A percentile compares a stretch with the other conserved stretches of the same genome.
Evolutionary conservation across 768 basidiomycete genomes (phyloP).

Genomic region (Glaciozyma antarctica): DNA sequence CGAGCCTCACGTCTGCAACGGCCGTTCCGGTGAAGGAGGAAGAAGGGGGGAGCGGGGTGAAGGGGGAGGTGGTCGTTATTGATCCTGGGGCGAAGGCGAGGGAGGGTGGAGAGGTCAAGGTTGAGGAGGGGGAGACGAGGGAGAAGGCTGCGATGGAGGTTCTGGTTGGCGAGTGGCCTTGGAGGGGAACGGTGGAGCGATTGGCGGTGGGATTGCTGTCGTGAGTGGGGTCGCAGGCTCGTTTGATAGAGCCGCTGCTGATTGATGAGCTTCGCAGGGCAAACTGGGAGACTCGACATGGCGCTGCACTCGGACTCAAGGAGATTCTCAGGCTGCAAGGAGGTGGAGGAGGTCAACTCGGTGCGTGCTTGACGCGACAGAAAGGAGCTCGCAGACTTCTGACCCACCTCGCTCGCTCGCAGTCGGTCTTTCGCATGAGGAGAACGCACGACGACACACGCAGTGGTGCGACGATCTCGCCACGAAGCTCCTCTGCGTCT

Average conservation of each 20-base stretch:
- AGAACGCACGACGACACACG: slow-evolving; percentile 63
- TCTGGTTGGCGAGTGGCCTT: slow-evolving; percentile 65
- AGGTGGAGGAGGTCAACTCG: slow-evolving; percentile 56
- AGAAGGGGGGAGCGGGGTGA: slow-evolving; percentile 39
- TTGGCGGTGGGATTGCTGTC: slow-evolving; percentile 49
- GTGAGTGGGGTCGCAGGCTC: slow-evolving; percentile 50
- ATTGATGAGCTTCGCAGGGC: slow-evolving; percentile 45
- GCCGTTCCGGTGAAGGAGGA: background rate
- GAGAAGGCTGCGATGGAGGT: slow-evolving; percentile 56
- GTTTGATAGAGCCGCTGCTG: background rate
- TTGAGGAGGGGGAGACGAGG: background rate
- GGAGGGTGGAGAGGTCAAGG: slow-evolving; percentile 59
- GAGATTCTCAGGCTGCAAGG: slow-evolving; percentile 81
- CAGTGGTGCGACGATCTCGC: slow-evolving; percentile 84
- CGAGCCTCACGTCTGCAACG: background rate
- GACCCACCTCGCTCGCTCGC: background rate
- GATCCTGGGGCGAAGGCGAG: slow-evolving; percentile 41
- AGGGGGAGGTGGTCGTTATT: slow-evolving; percentile 34
- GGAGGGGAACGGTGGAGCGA: slow-evolving; percentile 41
- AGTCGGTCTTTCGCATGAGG: slow-evolving; percentile 30
- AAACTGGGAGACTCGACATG: slow-evolving; percentile 89
- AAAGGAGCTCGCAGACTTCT: background rate
- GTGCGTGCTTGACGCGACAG: background rate
- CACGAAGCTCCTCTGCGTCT: slow-evolving; percentile 73
- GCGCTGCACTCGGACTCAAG: slow-evolving; percentile 79